Evolutionary conservation across 2,329 filamentous ascomycete species (phyloP), one percentile per base, ranked within the genome.

Genomic region (Didymella pomorum): DNA sequence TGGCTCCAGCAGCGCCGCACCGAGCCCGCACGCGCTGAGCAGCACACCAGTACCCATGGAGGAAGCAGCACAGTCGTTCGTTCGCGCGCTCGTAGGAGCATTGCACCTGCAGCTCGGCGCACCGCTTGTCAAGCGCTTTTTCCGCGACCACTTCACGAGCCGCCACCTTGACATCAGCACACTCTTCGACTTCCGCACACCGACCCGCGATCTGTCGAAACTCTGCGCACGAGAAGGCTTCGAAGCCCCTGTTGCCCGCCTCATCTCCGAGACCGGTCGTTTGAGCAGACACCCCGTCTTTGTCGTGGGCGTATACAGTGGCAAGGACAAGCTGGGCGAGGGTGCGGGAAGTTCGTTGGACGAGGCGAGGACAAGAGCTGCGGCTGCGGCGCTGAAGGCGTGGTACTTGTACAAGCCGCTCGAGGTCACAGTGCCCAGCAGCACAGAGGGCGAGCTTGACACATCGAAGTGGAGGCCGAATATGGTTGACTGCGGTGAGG

Each of bases 391-490:
- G 18, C 82, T 99, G 72, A 96, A 97, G 83, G 84, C 89, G 6
- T 99, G 95, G 95, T 99, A 99, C 78, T 82, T 99, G 52, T 99
- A 99, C 81, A 93, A 89, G 76, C 94, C 95, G 1, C 73, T 85
- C 31, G 75, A 82, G 23, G 77, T 81, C 7, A 79, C 79, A 29
- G 72, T 85, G 52, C 84, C 85, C 25, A 85, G 81, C 64, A 82
- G 82, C 61, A 80, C 74, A 62, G 76, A 74, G 35, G 71, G 74
- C 10, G 68, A 70, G 43, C 66, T 71, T 21, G 72, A 75, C 46
- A 67, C 69, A 26, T 77, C 70, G 57, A 71, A 71, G 25, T 87
- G 84, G 81, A 81, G 79, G 69, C 81, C 84, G n/a, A 81, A 84
- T 58, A 78, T 84, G 73, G 77, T 87, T 53, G 85, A 87, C 73